Conservation (phyloP, 768 basidiomycete genomes). For the Hericium rajendrae region DNA sequence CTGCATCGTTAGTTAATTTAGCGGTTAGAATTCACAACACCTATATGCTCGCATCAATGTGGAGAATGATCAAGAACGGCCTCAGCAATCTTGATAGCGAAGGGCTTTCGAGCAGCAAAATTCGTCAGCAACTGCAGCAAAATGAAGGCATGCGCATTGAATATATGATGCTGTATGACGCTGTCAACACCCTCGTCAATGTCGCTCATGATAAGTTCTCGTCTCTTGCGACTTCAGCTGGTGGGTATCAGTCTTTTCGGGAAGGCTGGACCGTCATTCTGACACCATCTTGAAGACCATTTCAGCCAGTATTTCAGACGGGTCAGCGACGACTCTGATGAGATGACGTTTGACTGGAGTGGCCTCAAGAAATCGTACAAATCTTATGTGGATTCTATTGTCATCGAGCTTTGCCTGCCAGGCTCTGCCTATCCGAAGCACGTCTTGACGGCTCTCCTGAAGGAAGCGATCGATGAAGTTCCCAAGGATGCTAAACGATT, state of each 20-base stretch:
- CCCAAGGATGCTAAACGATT: slow-evolving; percentile 69
- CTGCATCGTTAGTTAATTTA: neutral
- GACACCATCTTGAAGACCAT: slow-evolving; percentile 38
- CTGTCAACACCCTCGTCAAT: slow-evolving; percentile 49
- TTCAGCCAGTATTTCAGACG: slow-evolving; percentile 63
- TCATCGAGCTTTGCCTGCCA: slow-evolving; percentile 77
- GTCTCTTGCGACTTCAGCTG: slow-evolving; percentile 56
- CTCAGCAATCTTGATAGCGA: slow-evolving; percentile 45
- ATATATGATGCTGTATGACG: slow-evolving; percentile 57
- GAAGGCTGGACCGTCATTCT: slow-evolving; percentile 3
- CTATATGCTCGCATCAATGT: slow-evolving; percentile 75
- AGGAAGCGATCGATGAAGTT: slow-evolving; percentile 63
- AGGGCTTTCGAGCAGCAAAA: slow-evolving; percentile 43
- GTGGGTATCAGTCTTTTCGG: slow-evolving; percentile 32
- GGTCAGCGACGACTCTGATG: slow-evolving; percentile 28
- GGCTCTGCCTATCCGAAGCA: slow-evolving; percentile 55
- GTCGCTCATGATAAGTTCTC: slow-evolving; percentile 59
- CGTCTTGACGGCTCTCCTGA: slow-evolving; percentile 56
- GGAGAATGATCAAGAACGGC: slow-evolving; percentile 60
- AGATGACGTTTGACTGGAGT: slow-evolving; percentile 57
- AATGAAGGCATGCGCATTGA: slow-evolving; percentile 41
- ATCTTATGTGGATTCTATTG: slow-evolving; percentile 77
- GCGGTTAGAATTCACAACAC: slow-evolving; percentile 63
- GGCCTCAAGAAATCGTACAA: slow-evolving; percentile 52
- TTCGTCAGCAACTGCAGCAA: slow-evolving; percentile 43